Base-by-base conservation (phyloP, 805 yeast genomes). In the Candida bentonensis region DNA sequence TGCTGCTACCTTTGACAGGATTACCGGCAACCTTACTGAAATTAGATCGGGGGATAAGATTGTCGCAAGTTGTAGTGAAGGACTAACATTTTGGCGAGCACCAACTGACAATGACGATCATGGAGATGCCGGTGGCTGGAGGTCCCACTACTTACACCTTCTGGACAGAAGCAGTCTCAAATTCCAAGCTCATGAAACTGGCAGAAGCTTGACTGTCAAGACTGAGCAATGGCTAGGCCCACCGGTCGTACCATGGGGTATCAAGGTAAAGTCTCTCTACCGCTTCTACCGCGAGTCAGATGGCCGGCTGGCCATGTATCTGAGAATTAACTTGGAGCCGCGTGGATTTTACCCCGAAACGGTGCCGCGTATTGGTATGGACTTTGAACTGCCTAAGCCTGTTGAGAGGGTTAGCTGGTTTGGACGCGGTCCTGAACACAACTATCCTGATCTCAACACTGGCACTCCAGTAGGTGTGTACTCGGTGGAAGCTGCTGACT, bases 371-470 rank as follows among this genome's bases (percentile, higher is more conserved):
- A 47, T 64, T 15, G 67, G 67, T 5, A 54, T 59, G 43, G 65
- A 63, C 43, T 57, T 61, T 42, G 44, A 46, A 2, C 39, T 61
- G 20, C 52, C 56, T 3, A 51, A 52, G 3, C 33, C 36, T 3
- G n/a, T 56, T n/a, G 46, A 47, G 21, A 30, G 23, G 9, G 61
- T 54, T 2, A 42, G 34, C 22, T 64, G 67, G 67, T 55, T 57
- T 30, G 68, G 68, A 3, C 46, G 60, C 17, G 65, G 65, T 5
- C 65, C 65, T 4, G 63, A 58, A 4, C 67, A 63, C 47, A 51
- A 62, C 22, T 64, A 64, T 47, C 47, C 57, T 15, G 68, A 64
- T 45, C 58, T 60, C 44, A 51, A 53, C 33, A 53, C 50, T 17
- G 59, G 58, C 13, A 58, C 54, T 23, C 50, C 42, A 36, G 39